Evolutionary conservation across 768 basidiomycete species (phyloP).

Genomic region (Leucocoprinus sp.): DNA sequence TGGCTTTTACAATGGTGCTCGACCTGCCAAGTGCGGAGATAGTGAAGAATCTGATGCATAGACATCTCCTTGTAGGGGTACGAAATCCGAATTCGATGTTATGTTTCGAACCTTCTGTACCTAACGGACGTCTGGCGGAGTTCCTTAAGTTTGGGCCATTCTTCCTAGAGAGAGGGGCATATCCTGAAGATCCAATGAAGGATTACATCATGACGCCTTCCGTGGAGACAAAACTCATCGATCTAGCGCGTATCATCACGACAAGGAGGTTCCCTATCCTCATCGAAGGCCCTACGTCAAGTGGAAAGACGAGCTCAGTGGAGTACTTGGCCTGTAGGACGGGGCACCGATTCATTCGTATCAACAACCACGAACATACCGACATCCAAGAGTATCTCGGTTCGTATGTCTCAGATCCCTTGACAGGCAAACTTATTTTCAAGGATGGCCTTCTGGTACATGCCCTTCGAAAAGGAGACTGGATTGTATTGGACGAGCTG

Average conservation of each 20-base stretch:
- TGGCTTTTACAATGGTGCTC: conserved; percentile 97
- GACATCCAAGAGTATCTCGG: conserved; percentile 99
- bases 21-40: conserved; percentile 61
- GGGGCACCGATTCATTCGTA: conserved; percentile 92
- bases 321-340: conserved; percentile 91
- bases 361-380: conserved; percentile 99
- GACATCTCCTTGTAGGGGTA: conserved; percentile 70
- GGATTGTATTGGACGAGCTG: conserved; percentile 97
- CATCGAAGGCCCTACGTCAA: conserved; percentile 96
- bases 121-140: conserved; percentile 28
- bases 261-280: conserved; percentile 89
- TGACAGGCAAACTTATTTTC: conserved; percentile 90
- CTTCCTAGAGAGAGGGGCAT: conserved; percentile 74
- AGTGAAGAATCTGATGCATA: conserved; percentile 63
- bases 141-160: conserved; percentile 88
- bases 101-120: conserved; percentile 57
- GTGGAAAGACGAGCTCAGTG: conserved; percentile 94
- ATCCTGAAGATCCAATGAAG: conserved; percentile 53
- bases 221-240: conserved; percentile 87
- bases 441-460: conserved; percentile 91
- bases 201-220: conserved; percentile 95
- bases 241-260: conserved; percentile 86
- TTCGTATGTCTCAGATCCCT: conserved; percentile 88
- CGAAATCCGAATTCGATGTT: conserved; percentile 75
- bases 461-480: conserved; percentile 85